Percentiles rank a stretch among this genome's conserved stretches.
Conservation (phyloP, 106 monocot species). For the Vanilla planifolia region DNA sequence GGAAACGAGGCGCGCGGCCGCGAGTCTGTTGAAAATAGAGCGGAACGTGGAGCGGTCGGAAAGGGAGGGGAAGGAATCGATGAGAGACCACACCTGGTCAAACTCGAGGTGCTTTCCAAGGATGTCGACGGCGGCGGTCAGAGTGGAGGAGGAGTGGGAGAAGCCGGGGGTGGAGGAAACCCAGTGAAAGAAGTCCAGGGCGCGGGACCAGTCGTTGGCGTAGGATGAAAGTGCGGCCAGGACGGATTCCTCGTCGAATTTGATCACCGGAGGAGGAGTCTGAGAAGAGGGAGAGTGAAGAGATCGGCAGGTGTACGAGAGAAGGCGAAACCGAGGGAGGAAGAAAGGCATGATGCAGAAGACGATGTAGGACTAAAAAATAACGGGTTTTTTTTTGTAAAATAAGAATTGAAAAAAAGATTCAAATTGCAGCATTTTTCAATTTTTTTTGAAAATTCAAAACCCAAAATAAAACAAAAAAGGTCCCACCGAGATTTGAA, state of each 20-base stretch:
- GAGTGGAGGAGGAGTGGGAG: conserved; percentile 50
- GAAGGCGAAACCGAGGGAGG: neutral
- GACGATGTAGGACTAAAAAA: too few relatives aligned
- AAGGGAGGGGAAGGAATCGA: conserved; percentile 22
- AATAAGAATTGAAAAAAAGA: too few relatives aligned
- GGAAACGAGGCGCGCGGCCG: conserved; percentile 53
- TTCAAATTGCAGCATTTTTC: too few relatives aligned
- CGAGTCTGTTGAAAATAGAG: conserved; percentile 58
- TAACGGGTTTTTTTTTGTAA: too few relatives aligned
- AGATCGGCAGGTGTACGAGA: neutral
- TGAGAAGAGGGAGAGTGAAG: neutral
- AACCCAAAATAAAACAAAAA: too few relatives aligned
- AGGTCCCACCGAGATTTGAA: conserved; percentile 73
- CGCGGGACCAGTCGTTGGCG: conserved; percentile 67
- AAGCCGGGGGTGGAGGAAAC: conserved; percentile 29
- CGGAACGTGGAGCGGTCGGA: conserved; percentile 41
- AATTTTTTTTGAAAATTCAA: too few relatives aligned
- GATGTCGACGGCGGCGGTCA: conserved; percentile 47
- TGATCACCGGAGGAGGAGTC: neutral
- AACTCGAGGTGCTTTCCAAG: conserved; percentile 94
- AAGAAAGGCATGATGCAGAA: conserved; percentile 7
- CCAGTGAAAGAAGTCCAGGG: conserved; percentile 88
- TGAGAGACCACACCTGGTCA: conserved; percentile 40
- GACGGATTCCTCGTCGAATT: conserved; percentile 36
- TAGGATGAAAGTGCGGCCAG: conserved; percentile 58